Evolutionary conservation across 1,284 basidiomycete genomes (phyloP).

Genomic region (Cystobasidium pallidum): DNA sequence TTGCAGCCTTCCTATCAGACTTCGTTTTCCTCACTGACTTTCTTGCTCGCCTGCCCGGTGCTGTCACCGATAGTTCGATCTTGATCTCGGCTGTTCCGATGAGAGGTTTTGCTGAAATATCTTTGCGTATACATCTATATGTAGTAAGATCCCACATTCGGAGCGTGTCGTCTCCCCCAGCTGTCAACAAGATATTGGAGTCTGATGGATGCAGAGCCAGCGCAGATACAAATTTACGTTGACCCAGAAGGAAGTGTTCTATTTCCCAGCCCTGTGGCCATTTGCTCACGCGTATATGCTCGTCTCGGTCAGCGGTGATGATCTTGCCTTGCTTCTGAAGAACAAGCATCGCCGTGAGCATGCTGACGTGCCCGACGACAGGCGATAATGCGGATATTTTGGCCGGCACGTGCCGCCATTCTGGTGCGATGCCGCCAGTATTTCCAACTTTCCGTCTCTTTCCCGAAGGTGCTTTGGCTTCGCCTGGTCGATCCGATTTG

Average conservation of each 20-base stretch:
- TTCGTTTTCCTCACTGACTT: slow-evolving; percentile 39
- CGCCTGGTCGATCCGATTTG: slow-evolving; percentile 4
- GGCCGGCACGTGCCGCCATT: slow-evolving; percentile 57
- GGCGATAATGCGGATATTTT: slow-evolving; percentile 56
- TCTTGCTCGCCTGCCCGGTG: slow-evolving; percentile 19
- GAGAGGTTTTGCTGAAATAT: slow-evolving; percentile 40
- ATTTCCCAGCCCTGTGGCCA: slow-evolving; percentile 81
- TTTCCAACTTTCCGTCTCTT: slow-evolving; percentile 26
- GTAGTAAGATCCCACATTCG: slow-evolving; percentile 68
- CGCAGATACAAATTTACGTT: slow-evolving; percentile 80
- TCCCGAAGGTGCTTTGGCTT: background rate
- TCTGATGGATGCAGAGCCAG: slow-evolving; percentile 68
- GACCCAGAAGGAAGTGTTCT: slow-evolving; percentile 81
- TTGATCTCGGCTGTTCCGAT: slow-evolving; percentile 43
- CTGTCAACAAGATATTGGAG: slow-evolving; percentile 65
- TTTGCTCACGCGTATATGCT: slow-evolving; percentile 88
- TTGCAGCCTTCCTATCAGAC: slow-evolving; percentile 5
- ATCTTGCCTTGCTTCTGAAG: slow-evolving; percentile 70
- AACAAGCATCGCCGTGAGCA: slow-evolving; percentile 73
- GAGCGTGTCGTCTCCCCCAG: slow-evolving; percentile 79
- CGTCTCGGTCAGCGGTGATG: slow-evolving; percentile 85
- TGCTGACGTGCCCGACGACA: slow-evolving; percentile 81
- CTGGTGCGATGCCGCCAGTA: slow-evolving; percentile 22
- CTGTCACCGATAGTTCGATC: slow-evolving; percentile 4
- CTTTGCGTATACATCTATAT: slow-evolving; percentile 43